Evolutionary conservation across 306 rosid species (phyloP), one percentile per base, ranked within the genome.

Genomic region (Vigna nakashimae): DNA sequence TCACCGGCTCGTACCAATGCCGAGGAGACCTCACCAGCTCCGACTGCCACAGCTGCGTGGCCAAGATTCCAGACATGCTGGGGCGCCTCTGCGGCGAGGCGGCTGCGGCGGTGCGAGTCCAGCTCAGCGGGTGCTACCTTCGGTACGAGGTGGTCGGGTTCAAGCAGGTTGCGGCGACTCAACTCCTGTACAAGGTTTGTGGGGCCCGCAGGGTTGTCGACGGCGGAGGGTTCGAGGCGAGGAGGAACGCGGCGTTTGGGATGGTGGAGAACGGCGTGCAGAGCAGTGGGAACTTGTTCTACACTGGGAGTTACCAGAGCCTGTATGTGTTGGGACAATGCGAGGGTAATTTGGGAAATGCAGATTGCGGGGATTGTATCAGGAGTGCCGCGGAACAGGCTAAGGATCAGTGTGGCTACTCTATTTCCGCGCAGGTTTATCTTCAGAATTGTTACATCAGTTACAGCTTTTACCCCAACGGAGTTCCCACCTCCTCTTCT

Each of bases 321-420:
- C 69, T 95, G 6, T 95, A 91, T 69, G 97, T 87, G 52, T 69
- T 92, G 86, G 99, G 94, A 4, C 99, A 95, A 90, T 95, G 99
- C 26, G 91, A 95, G 40, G 92, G 98, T 14, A 81, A 83, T 86
- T 84, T 95, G 84, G 82, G 86, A 26, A 75, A 45, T 69, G 85
- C 72, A 13, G 95, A 88, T 84, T 95, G 98, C 80, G 91, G 76
- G 3, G 84, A 69, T 53, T 95, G 99, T 83, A 60, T 95, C 51
- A 86, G 77, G 69, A 85, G 82, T 75, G 99, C 98, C 34, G 86
- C 69, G 64, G 85, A 91, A 20, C 87, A 68, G 34, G 90, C 85
- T 12, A 80, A 77, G 48, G 38, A 51, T 16, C 76, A 79, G 46
- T 95, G 99, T 50, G 91, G 90, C 16, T 46, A 84, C 20, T 81